Evolutionary conservation across 768 basidiomycete species (phyloP).

Genomic region (Hebeloma cylindrosporum): DNA sequence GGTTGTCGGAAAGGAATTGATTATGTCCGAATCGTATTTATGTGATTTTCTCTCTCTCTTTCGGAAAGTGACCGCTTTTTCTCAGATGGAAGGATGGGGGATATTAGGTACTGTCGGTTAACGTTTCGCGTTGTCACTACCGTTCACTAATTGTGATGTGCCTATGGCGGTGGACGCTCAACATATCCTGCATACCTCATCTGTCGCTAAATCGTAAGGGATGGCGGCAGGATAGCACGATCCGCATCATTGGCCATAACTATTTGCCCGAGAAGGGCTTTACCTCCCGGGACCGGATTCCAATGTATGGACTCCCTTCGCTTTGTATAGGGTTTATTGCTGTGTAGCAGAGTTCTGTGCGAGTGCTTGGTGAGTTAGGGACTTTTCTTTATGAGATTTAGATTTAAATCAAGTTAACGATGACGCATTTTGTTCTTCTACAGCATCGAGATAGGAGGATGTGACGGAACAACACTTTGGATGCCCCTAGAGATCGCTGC

Average conservation of each 20-base stretch:
- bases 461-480: conserved; percentile 40
- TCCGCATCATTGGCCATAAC: conserved; percentile 46
- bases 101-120: conserved; percentile 48
- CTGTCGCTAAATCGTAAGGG: conserved; percentile 50
- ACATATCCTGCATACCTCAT: conserved; percentile 53
- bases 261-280: conserved; percentile 43
- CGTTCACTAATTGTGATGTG: background rate
- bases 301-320: background rate
- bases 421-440: background rate
- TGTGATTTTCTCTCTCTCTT: conserved; percentile 20
- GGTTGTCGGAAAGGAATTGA: conserved; percentile 43
- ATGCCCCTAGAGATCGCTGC: conserved; percentile 25
- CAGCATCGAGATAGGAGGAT: conserved; percentile 44
- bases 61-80: background rate
- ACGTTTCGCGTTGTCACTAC: background rate
- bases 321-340: conserved; percentile 28
- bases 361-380: conserved; percentile 26
- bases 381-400: background rate
- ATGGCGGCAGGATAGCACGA: conserved; percentile 43
- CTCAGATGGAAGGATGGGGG: conserved; percentile 57
- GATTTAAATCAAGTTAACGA: background rate
- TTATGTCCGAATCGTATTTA: conserved; percentile 45
- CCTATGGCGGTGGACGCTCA: conserved; percentile 59
- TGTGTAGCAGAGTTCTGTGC: conserved; percentile 30
- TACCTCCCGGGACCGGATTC: background rate